Base-by-base conservation (phyloP, 2,329 filamentous ascomycete species). In the Paracoccidioides brasiliensis region DNA sequence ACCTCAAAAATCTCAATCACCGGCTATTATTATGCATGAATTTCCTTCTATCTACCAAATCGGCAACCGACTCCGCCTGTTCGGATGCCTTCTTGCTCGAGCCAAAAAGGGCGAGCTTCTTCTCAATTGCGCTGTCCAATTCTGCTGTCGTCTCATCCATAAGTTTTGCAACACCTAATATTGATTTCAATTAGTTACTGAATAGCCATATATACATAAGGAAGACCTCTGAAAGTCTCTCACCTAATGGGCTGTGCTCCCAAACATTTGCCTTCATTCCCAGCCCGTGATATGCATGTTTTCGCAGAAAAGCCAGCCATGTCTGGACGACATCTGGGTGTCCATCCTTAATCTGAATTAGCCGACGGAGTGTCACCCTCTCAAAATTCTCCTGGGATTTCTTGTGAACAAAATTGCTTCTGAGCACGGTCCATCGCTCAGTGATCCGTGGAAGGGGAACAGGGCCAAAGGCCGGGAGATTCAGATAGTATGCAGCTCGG, bases 251-350 rank as follows among this genome's bases (percentile, higher is more conserved):
- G 65, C 86, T 83, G 71, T 88, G 90, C 67, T 95, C 88, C 83
- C 87, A 98, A 52, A 97, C 80, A 69, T 98, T 96, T 54, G 93
- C 93, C 79, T 98, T 98, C 90, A 98, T 94, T 64, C 93, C 93
- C 43, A 97, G 85, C n/a, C 93, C 93, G 63, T 94, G 88, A 69
- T 93, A 95, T 44, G 90, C 88, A 68, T 96, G 86, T 73, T 95
- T 95, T 66, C 87, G 82, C 67, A 98, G 70, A 68, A 95, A 97
- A 0, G 89, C 90, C 57, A 98, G 75, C 93, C 93, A 98, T 33
- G 90, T 72, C 71, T 94, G 86, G 40, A 98, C 90, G 0, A 83
- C 85, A 69, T 96, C 88, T 0, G 90, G 84, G 65, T 96, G 80
- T 0, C 90, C 93, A 66, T 97, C 93, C 61, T 88, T 85, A 66